phyloP scores from a whole-genome alignment of 2,329 filamentous ascomycete genomes.

The Exophiala sp. region DNA sequence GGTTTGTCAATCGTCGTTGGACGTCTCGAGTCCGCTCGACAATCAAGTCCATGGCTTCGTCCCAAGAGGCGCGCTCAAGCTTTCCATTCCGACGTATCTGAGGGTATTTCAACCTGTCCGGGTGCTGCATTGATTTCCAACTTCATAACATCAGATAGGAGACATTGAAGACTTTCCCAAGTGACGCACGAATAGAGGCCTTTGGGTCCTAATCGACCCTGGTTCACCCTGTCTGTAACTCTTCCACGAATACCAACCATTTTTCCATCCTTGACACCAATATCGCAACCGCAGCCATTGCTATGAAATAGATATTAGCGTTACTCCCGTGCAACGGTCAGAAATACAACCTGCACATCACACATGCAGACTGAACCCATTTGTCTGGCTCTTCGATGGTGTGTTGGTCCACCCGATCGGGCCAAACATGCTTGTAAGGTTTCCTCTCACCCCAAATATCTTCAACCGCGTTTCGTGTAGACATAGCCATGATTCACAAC shows the following conservation, averaged over 20 bases:
- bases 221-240: constrained; percentile 35
- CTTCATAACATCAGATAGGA: constrained; percentile 19
- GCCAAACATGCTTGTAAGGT: constrained; percentile 37
- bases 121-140: constrained; percentile 31
- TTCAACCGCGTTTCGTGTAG: constrained; percentile 31
- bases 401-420: constrained; percentile 32
- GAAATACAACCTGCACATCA: constrained; percentile 36
- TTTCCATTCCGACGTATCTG: constrained; percentile 35
- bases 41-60: constrained; percentile 39
- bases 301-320: constrained; percentile 19
- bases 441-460: constrained; percentile 35
- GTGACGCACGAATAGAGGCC: constrained; percentile 33
- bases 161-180: background rate
- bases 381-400: constrained; percentile 35
- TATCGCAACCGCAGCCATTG: constrained; percentile 38
- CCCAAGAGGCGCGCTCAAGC: constrained; percentile 36
- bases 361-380: constrained; percentile 41
- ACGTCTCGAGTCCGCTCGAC: constrained; percentile 33
- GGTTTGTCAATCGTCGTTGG: constrained; percentile 33
- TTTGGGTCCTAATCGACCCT: constrained; percentile 37
- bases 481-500: background rate
- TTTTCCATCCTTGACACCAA: constrained; percentile 36
- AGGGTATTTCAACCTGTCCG: constrained; percentile 35
- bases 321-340: background rate
- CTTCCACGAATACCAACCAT: constrained; percentile 38